Percentiles rank a stretch among this genome's conserved stretches.
phyloP scores from a whole-genome alignment of 805 yeast species.

The Spathaspora sp. region DNA sequence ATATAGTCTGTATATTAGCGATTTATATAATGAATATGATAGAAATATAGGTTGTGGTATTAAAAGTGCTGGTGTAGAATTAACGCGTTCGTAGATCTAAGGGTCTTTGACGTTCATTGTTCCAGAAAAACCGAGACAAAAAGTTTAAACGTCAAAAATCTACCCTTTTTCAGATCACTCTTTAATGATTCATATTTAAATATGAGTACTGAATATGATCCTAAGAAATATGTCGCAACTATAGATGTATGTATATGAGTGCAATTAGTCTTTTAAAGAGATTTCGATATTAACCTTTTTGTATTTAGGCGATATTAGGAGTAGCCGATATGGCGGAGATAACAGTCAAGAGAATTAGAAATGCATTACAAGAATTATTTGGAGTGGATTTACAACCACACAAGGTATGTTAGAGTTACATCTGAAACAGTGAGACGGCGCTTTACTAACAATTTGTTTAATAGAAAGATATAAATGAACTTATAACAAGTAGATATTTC shows the following conservation, averaged over 20 bases:
- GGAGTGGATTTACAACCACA: conserved; percentile 48
- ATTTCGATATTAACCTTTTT: conserved; percentile 16
- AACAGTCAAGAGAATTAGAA: conserved; percentile 67
- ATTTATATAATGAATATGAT: not conserved
- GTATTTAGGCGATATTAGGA: conserved; percentile 66
- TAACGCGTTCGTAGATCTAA: too few relatives aligned
- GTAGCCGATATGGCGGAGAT: conserved; percentile 68
- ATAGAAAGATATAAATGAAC: conserved; percentile 54
- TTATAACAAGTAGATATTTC: conserved; percentile 58
- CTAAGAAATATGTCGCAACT: conserved; percentile 49
- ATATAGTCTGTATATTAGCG: conserved; percentile 1
- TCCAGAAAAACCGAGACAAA: too few relatives aligned
- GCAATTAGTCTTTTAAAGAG: not conserved
- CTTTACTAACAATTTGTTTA: not conserved
- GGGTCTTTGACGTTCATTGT: too few relatives aligned
- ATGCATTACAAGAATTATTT: conserved; percentile 69
- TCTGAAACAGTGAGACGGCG: not conserved
- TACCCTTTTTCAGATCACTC: not conserved
- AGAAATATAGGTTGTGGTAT: too few relatives aligned
- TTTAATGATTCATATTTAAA: not conserved
- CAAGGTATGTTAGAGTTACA: conserved; percentile 29
- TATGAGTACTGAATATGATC: conserved; percentile 5
- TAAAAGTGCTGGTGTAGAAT: too few relatives aligned
- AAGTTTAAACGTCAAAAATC: not conserved
- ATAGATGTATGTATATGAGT: conserved; percentile 49